Evolutionary conservation across 2,329 filamentous ascomycete species (phyloP), one percentile per base, ranked within the genome.

Genomic region (Phoma sp.): DNA sequence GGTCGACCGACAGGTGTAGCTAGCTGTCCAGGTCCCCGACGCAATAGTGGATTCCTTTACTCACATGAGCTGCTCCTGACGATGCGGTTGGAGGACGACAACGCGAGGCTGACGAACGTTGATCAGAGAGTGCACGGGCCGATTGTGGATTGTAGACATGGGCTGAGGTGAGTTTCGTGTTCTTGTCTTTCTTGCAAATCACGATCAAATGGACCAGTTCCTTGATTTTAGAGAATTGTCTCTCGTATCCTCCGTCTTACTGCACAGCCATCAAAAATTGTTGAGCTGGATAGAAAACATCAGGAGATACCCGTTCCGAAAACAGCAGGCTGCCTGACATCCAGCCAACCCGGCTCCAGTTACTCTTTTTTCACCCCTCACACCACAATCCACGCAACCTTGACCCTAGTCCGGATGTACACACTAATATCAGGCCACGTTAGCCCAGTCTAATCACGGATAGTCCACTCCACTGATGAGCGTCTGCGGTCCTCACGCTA

Each of bases 221-320:
- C 21, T 39, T 32, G 43, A 51, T 51, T 40, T 9, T 33, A 38
- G 36, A 17, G 24, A 22, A 27, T 22, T 40, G 19, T 31, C 40
- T 2, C 9, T 46, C 36, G n/a, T 12, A 25, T 36, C 17, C 32
- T 32, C 36, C 40, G 37, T 43, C 46, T 24, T 51, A 32, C 31
- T 33, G 38, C 24, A 25, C 46, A 40, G 51, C 25, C 43, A 32
- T 46, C 22, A 36, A 19, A 9, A 19, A 24, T 21, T 51, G 46
- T 55, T 55, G 41, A 48, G 43, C 33, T 43, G 43, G 51, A 17
- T 15, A 33, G 53, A 52, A 56, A 61, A 61, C 33, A 62, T 69
- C 66, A 69, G 64, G 63, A 65, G 63, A 69, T 58, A 56, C 52
- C 45, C 36, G n/a, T 40, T 51, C 54, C 46, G 8, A 57, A 61